Evolutionary conservation across 2,329 filamentous ascomycete genomes (phyloP), one percentile per base, ranked within the genome.

Genomic region (Botrytis elliptica): DNA sequence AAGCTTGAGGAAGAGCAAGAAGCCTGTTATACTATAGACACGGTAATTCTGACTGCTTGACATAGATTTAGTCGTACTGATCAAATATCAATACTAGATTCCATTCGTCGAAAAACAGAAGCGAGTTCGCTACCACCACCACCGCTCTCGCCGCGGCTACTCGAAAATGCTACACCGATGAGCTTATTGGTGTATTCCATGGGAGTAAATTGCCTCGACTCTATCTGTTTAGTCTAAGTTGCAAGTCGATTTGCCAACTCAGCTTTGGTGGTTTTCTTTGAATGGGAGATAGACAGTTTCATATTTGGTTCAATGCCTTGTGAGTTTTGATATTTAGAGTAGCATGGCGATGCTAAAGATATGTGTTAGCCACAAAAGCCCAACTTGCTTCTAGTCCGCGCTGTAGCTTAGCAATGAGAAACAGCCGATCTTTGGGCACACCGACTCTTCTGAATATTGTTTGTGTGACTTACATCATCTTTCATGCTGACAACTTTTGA

Each of bases 261-360:
- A 18, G 7, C 1, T 9, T 1, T 9, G 2, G 2, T 1, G 3
- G 14, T 36, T 16, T 22, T 7, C 5, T 16, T 55, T 42, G 25
- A 1, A n/a, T 42, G 18, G 2, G 5, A 6, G 29, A 40, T 57
- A 16, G 1, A 2, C 0, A 20, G 10, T 5, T n/a, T 12, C 14
- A 22, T 3, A 40, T 55, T 29, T 22, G 16, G 29, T 40, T 25
- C 42, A 71, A 14, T 22, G 40, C 4, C 20, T n/a, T 0, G 55
- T 22, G 42, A 25, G 18, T 14, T 36, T 38, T 10, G 3, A 10
- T 14, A 44, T 10, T 12, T 8, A 5, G 7, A 70, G 6, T 7
- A n/a, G 14, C 12, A 20, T 12, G 25, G 42, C 20, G 20, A 38
- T 36, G 18, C 12, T 38, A 29, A 5, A 14, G 10, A 6, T 22